Conservation (phyloP, 129 eudicot species). For the Kitagawia praeruptora region DNA sequence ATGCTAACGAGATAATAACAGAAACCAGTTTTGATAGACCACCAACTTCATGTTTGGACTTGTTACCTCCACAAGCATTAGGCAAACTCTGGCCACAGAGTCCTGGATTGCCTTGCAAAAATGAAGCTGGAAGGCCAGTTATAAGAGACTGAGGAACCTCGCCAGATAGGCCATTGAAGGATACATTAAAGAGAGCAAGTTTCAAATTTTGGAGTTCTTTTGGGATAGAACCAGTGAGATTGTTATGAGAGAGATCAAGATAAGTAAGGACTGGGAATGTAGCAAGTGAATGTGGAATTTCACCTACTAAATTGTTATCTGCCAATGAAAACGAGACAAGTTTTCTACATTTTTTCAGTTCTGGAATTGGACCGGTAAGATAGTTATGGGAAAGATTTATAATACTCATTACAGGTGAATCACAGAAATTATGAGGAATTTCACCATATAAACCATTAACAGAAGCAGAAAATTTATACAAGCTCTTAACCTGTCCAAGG, state of each 20-base stretch:
- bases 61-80: slow-evolving; percentile 38
- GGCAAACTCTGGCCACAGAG: slow-evolving; percentile 71
- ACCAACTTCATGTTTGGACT: slow-evolving; percentile 19
- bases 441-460: slow-evolving; percentile 69
- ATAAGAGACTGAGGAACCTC: slow-evolving; percentile 48
- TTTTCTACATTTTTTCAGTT: slow-evolving; percentile 51
- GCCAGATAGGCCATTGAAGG: slow-evolving; percentile 74
- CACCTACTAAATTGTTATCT: slow-evolving; percentile 59
- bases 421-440: slow-evolving; percentile 73
- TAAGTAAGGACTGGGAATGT: slow-evolving; percentile 75
- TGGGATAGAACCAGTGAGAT: slow-evolving; percentile 81
- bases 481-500: slow-evolving; percentile 56
- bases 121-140: slow-evolving; percentile 87
- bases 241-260: slow-evolving; percentile 82
- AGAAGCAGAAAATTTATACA: slow-evolving; percentile 87
- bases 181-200: slow-evolving; percentile 88
- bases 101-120: slow-evolving; percentile 72
- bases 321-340: slow-evolving; percentile 79
- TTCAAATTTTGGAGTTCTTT: slow-evolving; percentile 72
- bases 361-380: slow-evolving; percentile 66
- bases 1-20: slow-evolving; percentile 50
- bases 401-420: slow-evolving; percentile 87
- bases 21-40: slow-evolving; percentile 35
- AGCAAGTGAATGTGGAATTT: slow-evolving; percentile 64
- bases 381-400: slow-evolving; percentile 72